Base-by-base conservation (phyloP, 805 yeast species). In the Candida broadrunensis region DNA sequence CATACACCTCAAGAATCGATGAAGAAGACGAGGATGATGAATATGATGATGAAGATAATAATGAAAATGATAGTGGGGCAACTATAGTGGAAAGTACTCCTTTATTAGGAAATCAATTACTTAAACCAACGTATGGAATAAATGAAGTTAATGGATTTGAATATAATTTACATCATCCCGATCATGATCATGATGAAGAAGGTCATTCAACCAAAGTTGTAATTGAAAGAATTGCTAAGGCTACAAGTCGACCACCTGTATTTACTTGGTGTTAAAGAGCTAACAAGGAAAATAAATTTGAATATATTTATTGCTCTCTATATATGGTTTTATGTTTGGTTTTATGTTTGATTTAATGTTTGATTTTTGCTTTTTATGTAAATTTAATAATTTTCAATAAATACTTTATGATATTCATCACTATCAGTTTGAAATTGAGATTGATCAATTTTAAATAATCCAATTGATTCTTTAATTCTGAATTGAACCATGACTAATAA, bases 201-300 rank as follows among this genome's bases (percentile, higher is more conserved):
- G 35, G 42, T 5, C 33, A 62, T 8, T 60, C 70, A 1, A 71
- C 72, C 48, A 65, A 59, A 32, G 86, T 80, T 3, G 71, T 82
- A 3, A 75, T 81, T 4, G 88, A 83, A 55, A 59, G 85, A 37
- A 51, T 83, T 20, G 80, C 78, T 49, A 70, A 75, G 13, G 82
- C 75, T 3, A 65, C 67, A 6, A 63, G 75, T 3, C 75, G 68
- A 45, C 80, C 83, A 0, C 87, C 88, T 0, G 78, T 83, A 1
- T 81, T 82, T 46, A 80, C 87, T 1, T 82, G 87, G 79, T 82
- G 87, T 50, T 80, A 44, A 48, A 11, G n/a, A n/a, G n/a, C n/a
- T n/a, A n/a, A n/a, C n/a, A n/a, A n/a, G n/a, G n/a, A n/a, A n/a
- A n/a, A n/a, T n/a, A n/a, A n/a, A 14, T 13, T n/a, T n/a, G n/a